Conservation (phyloP, 1,284 basidiomycete genomes). For the Tylopilus orsonianus region DNA sequence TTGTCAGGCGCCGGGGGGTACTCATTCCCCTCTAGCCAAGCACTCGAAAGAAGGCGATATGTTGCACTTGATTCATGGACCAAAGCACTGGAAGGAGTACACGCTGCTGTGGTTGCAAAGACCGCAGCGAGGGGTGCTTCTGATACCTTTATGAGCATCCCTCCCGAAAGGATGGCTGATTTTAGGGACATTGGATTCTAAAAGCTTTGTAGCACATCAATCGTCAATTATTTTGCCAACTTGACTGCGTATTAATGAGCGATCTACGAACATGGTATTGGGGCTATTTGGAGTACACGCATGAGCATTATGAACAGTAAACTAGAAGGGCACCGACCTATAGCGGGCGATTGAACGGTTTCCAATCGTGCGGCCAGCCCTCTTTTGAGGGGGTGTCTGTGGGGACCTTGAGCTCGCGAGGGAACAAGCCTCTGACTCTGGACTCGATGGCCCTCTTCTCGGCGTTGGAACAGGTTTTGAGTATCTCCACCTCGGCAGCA, state of each 20-base stretch:
- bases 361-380: slow-evolving; percentile 83
- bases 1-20: not conserved
- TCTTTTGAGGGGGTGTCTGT: slow-evolving; percentile 73
- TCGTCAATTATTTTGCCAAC: slow-evolving; percentile 1
- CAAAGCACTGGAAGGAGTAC: slow-evolving; percentile 69
- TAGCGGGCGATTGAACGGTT: slow-evolving; percentile 53
- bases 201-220: slow-evolving; percentile 12
- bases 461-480: slow-evolving; percentile 63
- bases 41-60: slow-evolving; percentile 82
- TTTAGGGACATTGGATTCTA: slow-evolving; percentile 31
- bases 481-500: slow-evolving; percentile 51
- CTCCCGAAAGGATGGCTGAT: slow-evolving; percentile 33
- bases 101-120: slow-evolving; percentile 72
- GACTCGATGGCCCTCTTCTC: slow-evolving; percentile 75
- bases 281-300: not conserved
- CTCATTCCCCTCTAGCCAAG: slow-evolving; percentile 55
- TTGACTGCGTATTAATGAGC: slow-evolving; percentile 4
- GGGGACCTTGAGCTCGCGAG: slow-evolving; percentile 75
- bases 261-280: not conserved
- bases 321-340: slow-evolving; percentile 21
- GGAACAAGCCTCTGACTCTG: slow-evolving; percentile 80
- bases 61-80: slow-evolving; percentile 82
- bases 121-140: slow-evolving; percentile 45
- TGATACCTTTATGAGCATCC: slow-evolving; percentile 31
- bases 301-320: slow-evolving; percentile 4